These are phyloP conservation scores for Chlorella sp. DNA, from an alignment of 139 green algal genomes.

Conservation along the genomic window DNA sequence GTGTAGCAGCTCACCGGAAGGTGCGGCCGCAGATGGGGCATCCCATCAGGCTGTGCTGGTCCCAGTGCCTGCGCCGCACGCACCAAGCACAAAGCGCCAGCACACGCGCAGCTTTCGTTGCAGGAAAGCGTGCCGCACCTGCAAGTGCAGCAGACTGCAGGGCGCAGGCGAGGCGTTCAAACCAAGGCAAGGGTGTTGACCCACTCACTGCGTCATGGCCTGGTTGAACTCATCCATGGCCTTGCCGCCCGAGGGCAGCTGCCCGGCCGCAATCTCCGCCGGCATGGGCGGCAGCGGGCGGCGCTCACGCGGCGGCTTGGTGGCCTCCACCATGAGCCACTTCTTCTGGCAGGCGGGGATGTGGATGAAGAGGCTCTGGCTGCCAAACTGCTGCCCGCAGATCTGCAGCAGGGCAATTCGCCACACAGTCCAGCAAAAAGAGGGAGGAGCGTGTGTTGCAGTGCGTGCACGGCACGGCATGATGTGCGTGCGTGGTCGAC, in stretches of 20 bases:
- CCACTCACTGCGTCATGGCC: constrained; percentile 11
- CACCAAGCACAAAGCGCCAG: too few species aligned
- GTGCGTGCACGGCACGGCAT: too few species aligned
- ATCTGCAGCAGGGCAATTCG: too few species aligned
- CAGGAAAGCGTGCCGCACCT: too few species aligned
- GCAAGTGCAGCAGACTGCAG: too few species aligned
- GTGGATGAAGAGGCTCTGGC: constrained; percentile 24
- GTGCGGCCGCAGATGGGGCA: constrained; percentile 18
- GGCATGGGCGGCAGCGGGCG: constrained; percentile 30
- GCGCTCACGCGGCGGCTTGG: constrained; percentile 28
- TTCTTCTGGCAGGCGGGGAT: constrained; percentile 42
- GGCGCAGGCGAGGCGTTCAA: not conserved
- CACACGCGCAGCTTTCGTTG: too few species aligned
- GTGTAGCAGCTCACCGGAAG: constrained; percentile 15
- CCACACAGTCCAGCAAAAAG: too few species aligned
- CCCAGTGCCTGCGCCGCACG: not conserved
- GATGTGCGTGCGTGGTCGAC: too few species aligned
- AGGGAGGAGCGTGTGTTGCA: too few species aligned
- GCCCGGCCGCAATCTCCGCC: constrained; percentile 7
- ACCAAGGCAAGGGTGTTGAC: not conserved
- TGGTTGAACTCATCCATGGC: constrained; percentile 18
- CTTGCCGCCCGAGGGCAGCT: constrained; percentile 3
- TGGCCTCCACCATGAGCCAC: constrained; percentile 25
- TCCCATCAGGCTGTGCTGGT: constrained; percentile 8
- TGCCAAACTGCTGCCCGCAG: constrained; percentile 45